Evolutionary conservation across 768 basidiomycete species (phyloP).

Genomic region (Podaxis carcinomalis): DNA sequence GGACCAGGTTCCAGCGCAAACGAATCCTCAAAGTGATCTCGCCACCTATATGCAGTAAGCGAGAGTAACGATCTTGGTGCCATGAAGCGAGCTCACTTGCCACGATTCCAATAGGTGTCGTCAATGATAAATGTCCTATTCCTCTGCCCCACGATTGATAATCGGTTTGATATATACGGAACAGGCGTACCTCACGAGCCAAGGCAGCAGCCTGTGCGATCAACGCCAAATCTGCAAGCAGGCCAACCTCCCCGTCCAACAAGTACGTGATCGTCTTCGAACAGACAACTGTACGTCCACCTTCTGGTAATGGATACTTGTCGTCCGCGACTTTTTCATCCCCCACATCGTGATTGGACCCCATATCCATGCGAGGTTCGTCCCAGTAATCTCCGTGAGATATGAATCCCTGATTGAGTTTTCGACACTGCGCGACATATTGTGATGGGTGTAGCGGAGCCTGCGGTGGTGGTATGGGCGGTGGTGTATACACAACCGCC

Average conservation of each 20-base stretch:
- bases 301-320: conserved; percentile 10
- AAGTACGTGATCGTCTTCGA: conserved; percentile 68
- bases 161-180: not conserved
- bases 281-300: conserved; percentile 32
- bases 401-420: conserved; percentile 42
- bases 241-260: conserved; percentile 61
- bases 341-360: conserved; percentile 29
- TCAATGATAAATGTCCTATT: conserved; percentile 66
- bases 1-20: conserved; percentile 52
- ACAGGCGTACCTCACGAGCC: conserved; percentile 52
- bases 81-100: conserved; percentile 43
- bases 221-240: conserved; percentile 61
- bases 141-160: conserved; percentile 30
- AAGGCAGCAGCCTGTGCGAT: conserved; percentile 65
- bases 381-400: conserved; percentile 53
- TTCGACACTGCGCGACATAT: conserved; percentile 55
- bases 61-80: not conserved
- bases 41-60: conserved; percentile 42
- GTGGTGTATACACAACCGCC: conserved; percentile 12
- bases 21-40: conserved; percentile 59
- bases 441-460: conserved; percentile 50
- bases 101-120: conserved; percentile 71
- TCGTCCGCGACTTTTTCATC: conserved; percentile 14
- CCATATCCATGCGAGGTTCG: conserved; percentile 25
- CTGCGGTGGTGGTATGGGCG: conserved; percentile 48